phyloP scores from a whole-genome alignment of 495 filamentous ascomycete genomes.

The Margaritispora aquatica region DNA sequence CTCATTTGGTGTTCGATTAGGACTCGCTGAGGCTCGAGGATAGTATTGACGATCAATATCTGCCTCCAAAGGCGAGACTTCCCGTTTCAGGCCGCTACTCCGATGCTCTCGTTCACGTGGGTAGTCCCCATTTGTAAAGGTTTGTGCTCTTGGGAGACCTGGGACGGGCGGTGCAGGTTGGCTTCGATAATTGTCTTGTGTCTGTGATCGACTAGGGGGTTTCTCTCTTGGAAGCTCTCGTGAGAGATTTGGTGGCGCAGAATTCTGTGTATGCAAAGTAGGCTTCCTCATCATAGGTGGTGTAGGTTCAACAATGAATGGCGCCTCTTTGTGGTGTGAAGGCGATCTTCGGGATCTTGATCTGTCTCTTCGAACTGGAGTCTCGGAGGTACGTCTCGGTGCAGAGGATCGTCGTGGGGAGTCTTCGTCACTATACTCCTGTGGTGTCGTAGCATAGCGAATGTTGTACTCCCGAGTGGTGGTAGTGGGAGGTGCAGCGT shows the following conservation, averaged over 20 bases:
- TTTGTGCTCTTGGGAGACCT: slow-evolving; percentile 17
- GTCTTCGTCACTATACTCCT: slow-evolving; percentile 22
- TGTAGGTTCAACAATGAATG: slow-evolving; percentile 23
- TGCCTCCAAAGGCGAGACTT: slow-evolving; percentile 13
- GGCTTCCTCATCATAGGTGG: slow-evolving; percentile 19
- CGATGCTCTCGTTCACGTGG: slow-evolving; percentile 12
- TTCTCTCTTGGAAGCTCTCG: too few species aligned
- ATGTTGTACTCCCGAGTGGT: slow-evolving; percentile 6
- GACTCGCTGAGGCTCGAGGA: too few species aligned
- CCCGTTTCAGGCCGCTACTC: slow-evolving; percentile 19
- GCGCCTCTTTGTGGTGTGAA: not conserved
- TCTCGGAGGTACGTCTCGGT: slow-evolving; percentile 16
- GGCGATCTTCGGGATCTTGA: slow-evolving; percentile 14
- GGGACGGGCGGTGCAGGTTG: slow-evolving; percentile 12
- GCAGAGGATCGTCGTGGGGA: slow-evolving; percentile 22
- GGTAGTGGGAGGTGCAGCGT: slow-evolving; percentile 6
- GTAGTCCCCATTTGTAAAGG: slow-evolving; percentile 11
- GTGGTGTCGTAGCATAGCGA: slow-evolving; percentile 13
- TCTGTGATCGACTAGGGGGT: slow-evolving; percentile 22
- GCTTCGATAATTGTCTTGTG: slow-evolving; percentile 16
- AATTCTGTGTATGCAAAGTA: slow-evolving; percentile 18
- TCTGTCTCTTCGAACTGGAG: slow-evolving; percentile 11
- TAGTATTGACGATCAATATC: slow-evolving; percentile 7
- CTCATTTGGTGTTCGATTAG: too few species aligned
- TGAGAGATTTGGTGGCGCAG: slow-evolving; percentile 17